A percentile compares a stretch with the other conserved stretches of the same genome.
Conservation (phyloP, 2,329 filamentous ascomycete genomes). For the Calonectria hawksworthii region DNA sequence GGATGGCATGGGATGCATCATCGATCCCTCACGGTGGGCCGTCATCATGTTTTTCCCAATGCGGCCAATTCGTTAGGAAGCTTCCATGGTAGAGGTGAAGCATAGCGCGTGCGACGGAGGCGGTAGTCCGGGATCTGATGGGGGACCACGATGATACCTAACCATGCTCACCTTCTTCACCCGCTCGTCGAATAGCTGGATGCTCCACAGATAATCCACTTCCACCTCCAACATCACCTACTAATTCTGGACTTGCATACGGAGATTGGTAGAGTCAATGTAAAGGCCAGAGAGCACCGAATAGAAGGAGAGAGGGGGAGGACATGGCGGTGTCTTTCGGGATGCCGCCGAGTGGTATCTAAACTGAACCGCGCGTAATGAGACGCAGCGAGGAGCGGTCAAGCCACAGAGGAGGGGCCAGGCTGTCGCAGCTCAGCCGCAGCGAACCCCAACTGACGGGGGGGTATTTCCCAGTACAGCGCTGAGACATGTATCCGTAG, state of each 20-base stretch:
- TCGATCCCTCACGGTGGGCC: slow-evolving; percentile 5
- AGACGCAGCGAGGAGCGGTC: neutral
- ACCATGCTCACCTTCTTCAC: neutral
- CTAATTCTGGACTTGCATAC: neutral
- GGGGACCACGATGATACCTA: slow-evolving; percentile 6
- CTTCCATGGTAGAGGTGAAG: slow-evolving; percentile 8
- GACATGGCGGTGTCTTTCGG: neutral
- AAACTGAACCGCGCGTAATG: neutral
- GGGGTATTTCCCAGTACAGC: neutral
- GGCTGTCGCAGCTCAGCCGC: slow-evolving; percentile 20
- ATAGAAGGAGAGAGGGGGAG: neutral
- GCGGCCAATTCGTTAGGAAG: neutral
- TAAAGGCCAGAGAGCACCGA: neutral
- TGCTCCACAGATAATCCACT: slow-evolving; percentile 1
- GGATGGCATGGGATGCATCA: slow-evolving; percentile 9
- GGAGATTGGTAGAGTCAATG: neutral
- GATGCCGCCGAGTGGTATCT: neutral
- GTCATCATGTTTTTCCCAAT: neutral
- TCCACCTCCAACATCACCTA: neutral
- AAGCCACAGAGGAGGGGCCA: slow-evolving; percentile 19
- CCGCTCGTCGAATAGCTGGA: neutral
- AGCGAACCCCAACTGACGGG: neutral
- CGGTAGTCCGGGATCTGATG: neutral
- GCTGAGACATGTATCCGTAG: neutral
- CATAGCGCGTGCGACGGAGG: neutral